phyloP scores from a whole-genome alignment of 257 asterid species.

The Petrea volubilis region DNA sequence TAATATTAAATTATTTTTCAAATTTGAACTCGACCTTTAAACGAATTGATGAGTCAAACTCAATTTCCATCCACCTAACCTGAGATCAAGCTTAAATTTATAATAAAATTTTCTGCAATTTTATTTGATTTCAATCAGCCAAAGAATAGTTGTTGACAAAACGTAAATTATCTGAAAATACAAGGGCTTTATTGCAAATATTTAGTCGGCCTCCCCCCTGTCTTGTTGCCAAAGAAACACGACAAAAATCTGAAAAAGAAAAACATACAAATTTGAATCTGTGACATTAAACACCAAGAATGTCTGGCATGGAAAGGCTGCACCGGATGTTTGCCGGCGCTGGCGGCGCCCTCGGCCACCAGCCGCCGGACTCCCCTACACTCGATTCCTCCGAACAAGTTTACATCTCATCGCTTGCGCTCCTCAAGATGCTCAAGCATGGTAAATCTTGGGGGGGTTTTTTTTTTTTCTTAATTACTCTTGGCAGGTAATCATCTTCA shows the following conservation, averaged over 20 bases:
- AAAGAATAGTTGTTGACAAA: neutral
- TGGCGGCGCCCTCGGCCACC: slow-evolving; percentile 76
- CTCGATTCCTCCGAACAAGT: slow-evolving; percentile 85
- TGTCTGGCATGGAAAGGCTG: slow-evolving; percentile 74
- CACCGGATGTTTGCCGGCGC: slow-evolving; percentile 89
- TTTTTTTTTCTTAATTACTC: neutral
- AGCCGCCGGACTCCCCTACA: slow-evolving; percentile 78
- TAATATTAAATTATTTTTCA: no score
- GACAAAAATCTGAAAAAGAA: neutral
- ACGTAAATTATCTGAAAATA: neutral
- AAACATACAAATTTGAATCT: neutral
- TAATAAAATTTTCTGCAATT: no score
- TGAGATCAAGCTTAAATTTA: no score
- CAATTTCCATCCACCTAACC: no score
- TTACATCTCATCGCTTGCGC: slow-evolving; percentile 80
- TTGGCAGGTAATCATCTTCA: neutral
- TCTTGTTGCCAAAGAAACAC: slow-evolving; percentile 8
- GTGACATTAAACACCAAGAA: neutral
- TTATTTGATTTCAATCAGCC: no score
- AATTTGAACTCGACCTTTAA: no score
- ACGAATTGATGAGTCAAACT: no score
- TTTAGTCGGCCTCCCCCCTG: neutral
- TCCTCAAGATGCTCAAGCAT: slow-evolving; percentile 86
- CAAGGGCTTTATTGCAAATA: neutral
- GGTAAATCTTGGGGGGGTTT: slow-evolving; percentile 61